A percentile compares a stretch with the other conserved stretches of the same genome.
These are phyloP conservation scores for Noccaea bulbosa DNA, from an alignment of 345 rosid species.

Conservation along the genomic window DNA sequence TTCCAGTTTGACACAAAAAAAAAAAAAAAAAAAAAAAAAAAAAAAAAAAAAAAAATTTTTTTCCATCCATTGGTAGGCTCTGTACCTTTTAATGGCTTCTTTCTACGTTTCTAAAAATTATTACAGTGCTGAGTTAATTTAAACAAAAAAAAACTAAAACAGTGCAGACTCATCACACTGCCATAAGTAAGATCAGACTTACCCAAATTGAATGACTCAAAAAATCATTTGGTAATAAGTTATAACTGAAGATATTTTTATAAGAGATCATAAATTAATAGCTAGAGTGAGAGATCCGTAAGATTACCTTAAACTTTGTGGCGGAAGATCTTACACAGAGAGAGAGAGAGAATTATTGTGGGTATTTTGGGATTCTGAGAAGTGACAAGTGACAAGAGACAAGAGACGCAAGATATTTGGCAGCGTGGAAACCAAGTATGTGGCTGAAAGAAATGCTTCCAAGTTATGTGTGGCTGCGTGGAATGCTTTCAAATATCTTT, in stretches of 20 bases:
- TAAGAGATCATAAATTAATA: slow-evolving; percentile 1
- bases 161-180: neutral
- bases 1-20: no score
- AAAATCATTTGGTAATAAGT: neutral
- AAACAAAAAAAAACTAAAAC: no score
- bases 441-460: neutral
- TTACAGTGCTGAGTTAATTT: no score
- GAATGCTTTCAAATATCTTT: neutral
- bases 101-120: no score
- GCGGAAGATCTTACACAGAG: slow-evolving; percentile 1
- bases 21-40: no score
- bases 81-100: no score
- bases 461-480: neutral
- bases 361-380: neutral
- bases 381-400: neutral
- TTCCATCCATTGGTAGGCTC: no score
- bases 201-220: neutral
- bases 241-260: neutral
- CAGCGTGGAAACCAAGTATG: neutral
- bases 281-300: neutral
- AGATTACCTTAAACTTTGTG: slow-evolving; percentile 17
- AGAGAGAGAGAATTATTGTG: neutral
- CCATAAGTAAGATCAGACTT: neutral
- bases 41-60: no score
- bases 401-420: neutral